These are phyloP conservation scores for Blastomyces gilchristii DNA, from an alignment of 2,329 filamentous ascomycete genomes.

Conservation along the genomic window DNA sequence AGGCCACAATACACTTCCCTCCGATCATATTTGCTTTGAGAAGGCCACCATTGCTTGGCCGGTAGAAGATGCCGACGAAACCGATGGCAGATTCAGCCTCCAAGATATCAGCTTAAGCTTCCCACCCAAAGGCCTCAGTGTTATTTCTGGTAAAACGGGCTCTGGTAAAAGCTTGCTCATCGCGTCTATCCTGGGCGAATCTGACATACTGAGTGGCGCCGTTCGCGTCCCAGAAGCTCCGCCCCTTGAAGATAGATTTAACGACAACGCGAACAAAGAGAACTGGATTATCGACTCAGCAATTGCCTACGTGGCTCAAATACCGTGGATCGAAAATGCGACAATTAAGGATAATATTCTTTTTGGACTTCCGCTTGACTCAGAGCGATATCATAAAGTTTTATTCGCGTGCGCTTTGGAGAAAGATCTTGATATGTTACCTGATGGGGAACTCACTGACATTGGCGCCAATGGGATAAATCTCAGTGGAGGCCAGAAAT, in stretches of 20 bases:
- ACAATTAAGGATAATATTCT: conserved; percentile 68
- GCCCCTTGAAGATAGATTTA: conserved; percentile 46
- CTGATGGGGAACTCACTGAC: conserved; percentile 67
- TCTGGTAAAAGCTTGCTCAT: conserved; percentile 68
- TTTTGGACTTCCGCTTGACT: conserved; percentile 61
- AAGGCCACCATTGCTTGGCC: conserved; percentile 66
- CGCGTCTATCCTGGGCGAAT: conserved; percentile 63
- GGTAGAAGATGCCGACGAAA: conserved; percentile 47
- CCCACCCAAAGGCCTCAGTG: conserved; percentile 57
- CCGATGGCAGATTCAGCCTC: conserved; percentile 54
- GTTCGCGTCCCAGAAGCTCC: conserved; percentile 45
- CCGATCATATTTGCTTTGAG: conserved; percentile 54
- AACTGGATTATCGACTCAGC: conserved; percentile 61
- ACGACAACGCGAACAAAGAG: conserved; percentile 48
- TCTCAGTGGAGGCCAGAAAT: conserved; percentile 71
- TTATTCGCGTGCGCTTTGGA: conserved; percentile 61
- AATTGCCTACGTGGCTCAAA: conserved; percentile 67
- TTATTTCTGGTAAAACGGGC: conserved; percentile 68
- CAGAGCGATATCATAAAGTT: conserved; percentile 60
- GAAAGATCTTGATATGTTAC: conserved; percentile 66
- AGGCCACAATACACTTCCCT: conserved; percentile 43
- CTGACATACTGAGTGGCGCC: conserved; percentile 55
- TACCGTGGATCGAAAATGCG: conserved; percentile 77
- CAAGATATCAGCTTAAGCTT: conserved; percentile 56
- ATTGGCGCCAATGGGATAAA: conserved; percentile 80